A percentile compares a stretch with the other conserved stretches of the same genome.
Evolutionary conservation across 495 filamentous ascomycete genomes (phyloP).

Genomic region (Daldinia vernicosa): DNA sequence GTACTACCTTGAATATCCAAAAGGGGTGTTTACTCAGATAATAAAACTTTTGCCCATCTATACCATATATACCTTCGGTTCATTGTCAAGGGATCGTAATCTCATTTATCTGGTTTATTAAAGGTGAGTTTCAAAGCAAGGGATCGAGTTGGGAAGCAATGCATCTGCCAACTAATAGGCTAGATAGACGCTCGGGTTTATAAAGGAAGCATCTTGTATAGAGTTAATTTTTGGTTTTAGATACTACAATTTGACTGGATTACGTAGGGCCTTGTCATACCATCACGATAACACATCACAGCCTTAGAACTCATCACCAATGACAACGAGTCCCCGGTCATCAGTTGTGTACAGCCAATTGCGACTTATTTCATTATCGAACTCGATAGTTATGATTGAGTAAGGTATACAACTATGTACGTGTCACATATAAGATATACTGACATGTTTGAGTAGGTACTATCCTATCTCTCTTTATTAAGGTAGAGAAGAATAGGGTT

Average conservation of each 20-base stretch:
- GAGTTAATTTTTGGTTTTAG: background rate
- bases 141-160: background rate
- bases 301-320: background rate
- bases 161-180: background rate
- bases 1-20: background rate
- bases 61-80: too few species aligned
- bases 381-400: too few species aligned
- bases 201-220: constrained; percentile 1
- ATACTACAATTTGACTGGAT: background rate
- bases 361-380: background rate
- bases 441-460: too few species aligned
- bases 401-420: too few species aligned
- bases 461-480: background rate
- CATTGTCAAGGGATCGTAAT: background rate
- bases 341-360: background rate
- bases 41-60: background rate
- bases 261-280: background rate
- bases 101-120: background rate
- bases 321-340: background rate
- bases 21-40: background rate
- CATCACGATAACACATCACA: background rate
- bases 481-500: background rate
- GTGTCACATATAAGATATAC: too few species aligned
- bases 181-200: background rate
- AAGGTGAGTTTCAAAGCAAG: background rate